Evolutionary conservation across 2,329 filamentous ascomycete species (phyloP).

Genomic region (Paecilomyces niveus): DNA sequence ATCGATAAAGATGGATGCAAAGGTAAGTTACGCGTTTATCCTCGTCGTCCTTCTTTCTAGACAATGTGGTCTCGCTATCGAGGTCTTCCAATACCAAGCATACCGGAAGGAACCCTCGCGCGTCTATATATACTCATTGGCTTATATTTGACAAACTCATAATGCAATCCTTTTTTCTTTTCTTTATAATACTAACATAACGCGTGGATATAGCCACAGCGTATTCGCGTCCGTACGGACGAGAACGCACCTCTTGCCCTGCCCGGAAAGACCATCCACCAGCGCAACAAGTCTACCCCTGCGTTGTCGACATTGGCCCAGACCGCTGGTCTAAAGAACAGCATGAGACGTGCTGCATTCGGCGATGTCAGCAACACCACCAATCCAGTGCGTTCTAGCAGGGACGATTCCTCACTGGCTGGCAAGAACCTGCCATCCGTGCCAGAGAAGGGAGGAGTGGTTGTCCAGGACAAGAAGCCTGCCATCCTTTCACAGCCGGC

Average conservation of each 20-base stretch:
- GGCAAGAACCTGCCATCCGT: constrained; percentile 38
- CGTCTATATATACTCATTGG: neutral
- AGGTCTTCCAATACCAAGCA: neutral
- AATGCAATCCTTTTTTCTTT: neutral
- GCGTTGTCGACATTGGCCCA: constrained; percentile 51
- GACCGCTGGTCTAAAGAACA: constrained; percentile 53
- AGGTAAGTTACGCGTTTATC: constrained; percentile 8
- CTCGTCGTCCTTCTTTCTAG: neutral
- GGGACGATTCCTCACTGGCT: constrained; percentile 51
- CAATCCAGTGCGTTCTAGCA: constrained; percentile 31
- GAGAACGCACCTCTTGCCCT: constrained; percentile 58
- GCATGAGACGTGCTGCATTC: constrained; percentile 70
- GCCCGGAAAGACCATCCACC: constrained; percentile 56
- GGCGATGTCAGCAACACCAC: constrained; percentile 71
- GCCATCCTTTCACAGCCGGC: constrained; percentile 50
- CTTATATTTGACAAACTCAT: neutral
- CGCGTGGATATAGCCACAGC: constrained; percentile 55
- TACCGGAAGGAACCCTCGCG: neutral
- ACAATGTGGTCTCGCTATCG: neutral
- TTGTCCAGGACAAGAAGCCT: constrained; percentile 35
- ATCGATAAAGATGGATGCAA: constrained; percentile 15
- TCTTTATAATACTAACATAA: neutral
- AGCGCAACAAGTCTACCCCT: constrained; percentile 72
- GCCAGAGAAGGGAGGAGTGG: constrained; percentile 20
- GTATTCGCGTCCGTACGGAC: constrained; percentile 57